Evolutionary conservation across 148 eudicot genomes (phyloP), one percentile per base, ranked within the genome.

Genomic region (Vaccinium vitisidaea): DNA sequence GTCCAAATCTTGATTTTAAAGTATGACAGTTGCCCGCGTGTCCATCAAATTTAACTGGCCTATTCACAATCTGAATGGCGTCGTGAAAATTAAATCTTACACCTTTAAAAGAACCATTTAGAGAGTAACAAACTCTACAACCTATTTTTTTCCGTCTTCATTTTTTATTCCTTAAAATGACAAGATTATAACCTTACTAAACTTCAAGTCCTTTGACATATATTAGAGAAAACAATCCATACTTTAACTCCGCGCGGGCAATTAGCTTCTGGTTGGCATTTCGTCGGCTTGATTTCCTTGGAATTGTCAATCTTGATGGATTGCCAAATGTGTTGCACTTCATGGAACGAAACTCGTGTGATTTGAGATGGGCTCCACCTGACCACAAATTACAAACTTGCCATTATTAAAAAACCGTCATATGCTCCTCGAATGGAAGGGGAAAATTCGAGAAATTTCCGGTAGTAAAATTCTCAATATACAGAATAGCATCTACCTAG

Each of bases 231-330:
- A 56, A 32, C 79, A 78, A 53, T 21, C 21, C 89, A 81, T 88
- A 92, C 94, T 85, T 89, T 86, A 90, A 83, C 73, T 90, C 85
- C 5, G 95, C 93, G 77, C 87, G 82, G 63, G 89, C 83, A 83
- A 85, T 80, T 77, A 91, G 80, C 61, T 89, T 89, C 49, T 61
- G 90, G 53, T 71, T 75, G 78, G 73, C 52, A 55, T 71, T 82
- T 67, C n/a, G 83, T 25, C 23, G 86, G 84, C 81, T 88, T 19
- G 85, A 85, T 80, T 92, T 94, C 83, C 55, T 85, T 69, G 59
- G 85, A 52, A 89, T 15, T 13, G 85, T 86, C 83, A 87, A 55
- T 13, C 82, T 84, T n/a, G 84, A 53, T 52, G 88, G 61, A 36
- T 85, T 85, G 46, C 87, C 86, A 82, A 86, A 85, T 30, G 87